phyloP scores from a whole-genome alignment of 169 alveolate species.

The Plasmodium billcollinsi region DNA sequence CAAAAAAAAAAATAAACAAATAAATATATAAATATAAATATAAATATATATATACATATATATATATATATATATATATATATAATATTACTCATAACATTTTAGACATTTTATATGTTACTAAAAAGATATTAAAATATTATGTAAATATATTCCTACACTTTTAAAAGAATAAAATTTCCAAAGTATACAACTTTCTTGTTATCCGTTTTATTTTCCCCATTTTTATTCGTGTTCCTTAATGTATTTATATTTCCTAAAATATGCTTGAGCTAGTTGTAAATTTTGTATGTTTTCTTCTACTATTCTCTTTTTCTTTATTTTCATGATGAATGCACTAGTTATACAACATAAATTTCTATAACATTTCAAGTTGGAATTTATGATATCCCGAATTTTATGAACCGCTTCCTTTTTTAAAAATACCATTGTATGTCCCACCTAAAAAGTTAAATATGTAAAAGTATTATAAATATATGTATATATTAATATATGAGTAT shows the following conservation, averaged over 20 bases:
- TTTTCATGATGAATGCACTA: slow-evolving; percentile 49
- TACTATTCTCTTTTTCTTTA: slow-evolving; percentile 27
- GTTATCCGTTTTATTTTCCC: background rate
- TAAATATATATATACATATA: too few relatives aligned
- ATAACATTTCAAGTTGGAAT: slow-evolving; percentile 38
- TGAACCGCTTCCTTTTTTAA: slow-evolving; percentile 52
- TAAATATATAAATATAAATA: too few relatives aligned
- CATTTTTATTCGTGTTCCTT: slow-evolving; percentile 14
- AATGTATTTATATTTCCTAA: slow-evolving; percentile 52
- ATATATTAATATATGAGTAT: too few relatives aligned
- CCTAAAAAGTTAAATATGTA: slow-evolving; percentile 12
- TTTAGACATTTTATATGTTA: too few relatives aligned
- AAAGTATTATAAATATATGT: background rate
- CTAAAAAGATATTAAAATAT: too few relatives aligned
- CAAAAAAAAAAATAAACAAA: too few relatives aligned
- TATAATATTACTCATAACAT: too few relatives aligned
- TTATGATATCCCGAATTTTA: slow-evolving; percentile 31
- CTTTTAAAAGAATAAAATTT: background rate
- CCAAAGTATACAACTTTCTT: background rate
- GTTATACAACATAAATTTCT: slow-evolving; percentile 40
- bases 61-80: too few relatives aligned
- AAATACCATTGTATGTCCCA: slow-evolving; percentile 66
- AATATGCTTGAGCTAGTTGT: slow-evolving; percentile 66
- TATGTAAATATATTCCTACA: too few relatives aligned
- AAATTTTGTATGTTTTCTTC: slow-evolving; percentile 40